Evolutionary conservation across 257 asterid species (phyloP), one percentile per base, ranked within the genome.

Genomic region (Penstemon eatonii): DNA sequence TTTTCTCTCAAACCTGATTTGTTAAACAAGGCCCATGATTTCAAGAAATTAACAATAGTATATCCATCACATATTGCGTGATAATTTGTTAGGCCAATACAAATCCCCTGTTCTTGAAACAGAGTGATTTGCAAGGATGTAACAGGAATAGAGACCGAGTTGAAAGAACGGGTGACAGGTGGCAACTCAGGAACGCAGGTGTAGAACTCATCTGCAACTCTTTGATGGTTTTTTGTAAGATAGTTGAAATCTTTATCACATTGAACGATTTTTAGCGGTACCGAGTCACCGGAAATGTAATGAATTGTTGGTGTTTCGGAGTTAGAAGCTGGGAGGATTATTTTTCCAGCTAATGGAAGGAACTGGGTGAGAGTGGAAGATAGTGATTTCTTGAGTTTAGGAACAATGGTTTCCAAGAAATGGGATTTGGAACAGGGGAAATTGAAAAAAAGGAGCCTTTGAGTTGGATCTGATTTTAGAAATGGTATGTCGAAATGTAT

Each of bases 171-270:
- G 10, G 7, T 47, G 7, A 8, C 54, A 42, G 43, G 15, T 43
- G 41, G 67, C 51, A 62, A 13, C 54, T 62, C 15, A 0, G 67
- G 54, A 15, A 38, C 8, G 41, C 43, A 36, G 44, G 8, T 11
- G 44, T 62, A 43, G 12, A 62, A 62, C 38, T 62, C 54, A 8
- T 62, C 67, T 18, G 67, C 67, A 4, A 42, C 15, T 47, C 67
- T 43, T 46, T 39, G 51, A 44, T 8, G 41, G 12, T 62, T 15
- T 6, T 13, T 33, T 1, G 55, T 44, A 53, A 62, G 39, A 40
- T 18, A 4, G 8, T 10, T 6, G 13, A 62, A 62, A 62, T 62
- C 67, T 13, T 13, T 33, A 8, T 33, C 44, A 39, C 54, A 62
- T 8, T 62, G 40, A 1, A 53, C 67, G 9, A 62, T n/a, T 42